A percentile compares a stretch with the other conserved stretches of the same genome.
Evolutionary conservation across 2,329 filamentous ascomycete species (phyloP).

Genomic region (Fusarium nelsonii): DNA sequence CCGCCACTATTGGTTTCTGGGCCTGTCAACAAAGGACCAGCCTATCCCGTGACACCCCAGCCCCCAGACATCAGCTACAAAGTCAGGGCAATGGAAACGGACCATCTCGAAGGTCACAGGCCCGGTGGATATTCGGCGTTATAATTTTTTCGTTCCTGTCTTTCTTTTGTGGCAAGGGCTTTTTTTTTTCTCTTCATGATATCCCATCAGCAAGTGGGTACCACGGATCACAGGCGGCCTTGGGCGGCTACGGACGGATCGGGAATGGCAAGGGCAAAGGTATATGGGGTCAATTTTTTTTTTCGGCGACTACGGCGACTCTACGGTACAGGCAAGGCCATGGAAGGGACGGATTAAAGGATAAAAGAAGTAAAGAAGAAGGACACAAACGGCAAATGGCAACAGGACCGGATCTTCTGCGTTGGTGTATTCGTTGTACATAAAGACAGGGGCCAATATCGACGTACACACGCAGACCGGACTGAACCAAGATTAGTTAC

Average conservation of each 20-base stretch:
- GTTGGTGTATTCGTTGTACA: conserved; percentile 40
- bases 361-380: conserved; percentile 5
- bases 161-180: conserved; percentile 42
- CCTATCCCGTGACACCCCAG: conserved; percentile 36
- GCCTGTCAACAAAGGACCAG: conserved; percentile 28
- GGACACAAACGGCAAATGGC: conserved; percentile 40
- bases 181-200: conserved; percentile 43
- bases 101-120: conserved; percentile 26
- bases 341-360: conserved; percentile 25
- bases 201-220: conserved; percentile 47
- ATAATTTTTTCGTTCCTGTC: conserved; percentile 34
- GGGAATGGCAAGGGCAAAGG: conserved; percentile 37
- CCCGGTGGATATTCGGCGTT: conserved; percentile 45
- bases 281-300: conserved; percentile 33
- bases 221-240: conserved; percentile 39
- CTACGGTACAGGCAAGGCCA: conserved; percentile 31
- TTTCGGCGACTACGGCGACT: conserved; percentile 40
- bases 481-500: conserved; percentile 20
- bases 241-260: conserved; percentile 41
- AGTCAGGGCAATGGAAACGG: conserved; percentile 31
- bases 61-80: conserved; percentile 18
- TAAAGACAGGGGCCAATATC: conserved; percentile 29
- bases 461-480: conserved; percentile 22
- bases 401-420: conserved; percentile 41
- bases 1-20: conserved; percentile 25